Conservation (phyloP, 495 filamentous ascomycete species). For the Trypethelium eluteriae region DNA sequence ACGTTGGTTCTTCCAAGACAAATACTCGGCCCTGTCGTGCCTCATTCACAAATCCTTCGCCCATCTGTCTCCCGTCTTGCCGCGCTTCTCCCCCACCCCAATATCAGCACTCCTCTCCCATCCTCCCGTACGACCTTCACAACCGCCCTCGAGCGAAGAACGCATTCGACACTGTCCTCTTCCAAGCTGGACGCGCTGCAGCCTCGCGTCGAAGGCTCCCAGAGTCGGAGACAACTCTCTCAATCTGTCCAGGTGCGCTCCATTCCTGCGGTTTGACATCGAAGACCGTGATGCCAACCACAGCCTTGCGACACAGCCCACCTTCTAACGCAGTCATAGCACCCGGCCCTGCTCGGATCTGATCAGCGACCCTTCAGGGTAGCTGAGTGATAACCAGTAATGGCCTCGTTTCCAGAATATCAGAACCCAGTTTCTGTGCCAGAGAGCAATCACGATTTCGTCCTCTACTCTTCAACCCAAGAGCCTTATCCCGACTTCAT, state of each 20-base stretch:
- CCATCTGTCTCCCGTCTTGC: neutral
- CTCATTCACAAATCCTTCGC: neutral
- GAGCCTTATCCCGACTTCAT: slow-evolving; percentile 19
- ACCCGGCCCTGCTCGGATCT: neutral
- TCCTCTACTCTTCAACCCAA: slow-evolving; percentile 19
- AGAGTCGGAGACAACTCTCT: neutral
- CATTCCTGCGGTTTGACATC: neutral
- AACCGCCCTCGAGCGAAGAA: too few relatives aligned
- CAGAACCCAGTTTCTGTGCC: slow-evolving; percentile 16
- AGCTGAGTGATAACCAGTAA: slow-evolving; percentile 8
- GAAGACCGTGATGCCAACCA: slow-evolving; percentile 2
- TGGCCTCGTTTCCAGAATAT: slow-evolving; percentile 25
- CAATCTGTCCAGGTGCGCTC: neutral
- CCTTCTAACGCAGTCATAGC: slow-evolving; percentile 2
- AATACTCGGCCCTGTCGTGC: neutral
- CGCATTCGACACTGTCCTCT: neutral
- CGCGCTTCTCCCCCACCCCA: neutral
- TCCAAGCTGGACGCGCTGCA: slow-evolving; percentile 3
- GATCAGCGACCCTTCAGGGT: neutral
- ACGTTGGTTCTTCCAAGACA: neutral
- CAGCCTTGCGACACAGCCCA: slow-evolving; percentile 4
- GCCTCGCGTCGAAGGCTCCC: slow-evolving; percentile 3
- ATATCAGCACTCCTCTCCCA: neutral
- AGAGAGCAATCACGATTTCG: slow-evolving; percentile 22
- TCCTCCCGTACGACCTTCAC: neutral